Percentiles rank a stretch among this genome's conserved stretches.
Conservation (phyloP, 2,329 filamentous ascomycete species). For the Colletotrichum agaves region DNA sequence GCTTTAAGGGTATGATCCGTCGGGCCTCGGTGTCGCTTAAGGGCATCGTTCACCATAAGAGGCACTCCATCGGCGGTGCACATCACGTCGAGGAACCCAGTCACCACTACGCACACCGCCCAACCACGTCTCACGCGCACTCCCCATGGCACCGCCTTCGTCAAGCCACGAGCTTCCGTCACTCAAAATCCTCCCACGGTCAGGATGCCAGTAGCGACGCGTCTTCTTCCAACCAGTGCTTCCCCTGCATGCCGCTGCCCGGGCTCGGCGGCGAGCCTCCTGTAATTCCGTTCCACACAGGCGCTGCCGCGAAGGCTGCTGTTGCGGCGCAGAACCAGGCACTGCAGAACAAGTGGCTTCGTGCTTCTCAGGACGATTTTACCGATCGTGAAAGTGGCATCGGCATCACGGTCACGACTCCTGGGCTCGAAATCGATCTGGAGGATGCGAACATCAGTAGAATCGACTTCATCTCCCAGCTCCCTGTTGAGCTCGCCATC, state of each 20-base stretch:
- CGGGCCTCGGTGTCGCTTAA: slow-evolving; percentile 66
- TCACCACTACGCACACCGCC: slow-evolving; percentile 38
- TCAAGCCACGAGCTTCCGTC: slow-evolving; percentile 62
- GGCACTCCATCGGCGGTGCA: slow-evolving; percentile 53
- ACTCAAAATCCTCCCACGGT: slow-evolving; percentile 58
- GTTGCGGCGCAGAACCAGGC: slow-evolving; percentile 66
- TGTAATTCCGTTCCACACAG: slow-evolving; percentile 68
- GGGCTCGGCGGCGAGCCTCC: slow-evolving; percentile 66
- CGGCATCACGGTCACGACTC: slow-evolving; percentile 65
- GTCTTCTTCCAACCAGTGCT: slow-evolving; percentile 41
- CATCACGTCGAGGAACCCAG: slow-evolving; percentile 42
- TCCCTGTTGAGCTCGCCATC: slow-evolving; percentile 69
- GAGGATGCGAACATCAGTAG: slow-evolving; percentile 58
- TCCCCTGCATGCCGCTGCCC: slow-evolving; percentile 53
- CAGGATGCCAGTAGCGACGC: slow-evolving; percentile 48
- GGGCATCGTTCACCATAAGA: slow-evolving; percentile 58
- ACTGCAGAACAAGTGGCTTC: slow-evolving; percentile 55
- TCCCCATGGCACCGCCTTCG: slow-evolving; percentile 63
- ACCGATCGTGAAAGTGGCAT: slow-evolving; percentile 74
- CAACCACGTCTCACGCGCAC: slow-evolving; percentile 60
- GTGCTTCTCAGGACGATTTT: slow-evolving; percentile 53
- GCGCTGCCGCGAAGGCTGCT: slow-evolving; percentile 70
- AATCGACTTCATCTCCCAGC: slow-evolving; percentile 66
- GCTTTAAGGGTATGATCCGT: slow-evolving; percentile 63
- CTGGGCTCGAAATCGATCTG: slow-evolving; percentile 51